phyloP scores from a whole-genome alignment of 2,329 filamentous ascomycete genomes.

The Xylaria multiplex region DNA sequence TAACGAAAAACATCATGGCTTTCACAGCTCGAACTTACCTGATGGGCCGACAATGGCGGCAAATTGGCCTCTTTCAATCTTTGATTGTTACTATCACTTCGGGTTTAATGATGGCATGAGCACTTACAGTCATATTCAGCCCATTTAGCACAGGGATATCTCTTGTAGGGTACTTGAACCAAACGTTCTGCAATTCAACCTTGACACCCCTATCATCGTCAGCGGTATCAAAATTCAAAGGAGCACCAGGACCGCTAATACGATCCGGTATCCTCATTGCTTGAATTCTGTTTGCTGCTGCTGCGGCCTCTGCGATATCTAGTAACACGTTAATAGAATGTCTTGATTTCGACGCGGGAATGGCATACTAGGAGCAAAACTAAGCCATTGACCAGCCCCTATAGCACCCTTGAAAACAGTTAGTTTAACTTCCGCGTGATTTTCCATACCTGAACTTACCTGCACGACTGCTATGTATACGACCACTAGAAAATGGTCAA shows the following conservation, averaged over 20 bases:
- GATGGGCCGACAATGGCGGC: conserved; percentile 76
- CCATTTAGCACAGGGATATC: conserved; percentile 66
- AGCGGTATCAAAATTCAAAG: conserved; percentile 51
- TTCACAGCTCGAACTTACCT: conserved; percentile 51
- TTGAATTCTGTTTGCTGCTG: conserved; percentile 68
- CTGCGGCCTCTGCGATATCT: conserved; percentile 67
- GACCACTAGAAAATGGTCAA: conserved; percentile 53
- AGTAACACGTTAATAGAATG: conserved; percentile 17
- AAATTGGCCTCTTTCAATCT: conserved; percentile 73
- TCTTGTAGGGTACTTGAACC: conserved; percentile 70
- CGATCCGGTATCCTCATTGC: conserved; percentile 57
- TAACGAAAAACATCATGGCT: conserved; percentile 18
- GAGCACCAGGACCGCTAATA: conserved; percentile 27
- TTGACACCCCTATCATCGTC: conserved; percentile 60
- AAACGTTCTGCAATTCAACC: conserved; percentile 65
- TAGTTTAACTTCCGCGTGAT: not conserved
- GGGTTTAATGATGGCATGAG: not conserved
- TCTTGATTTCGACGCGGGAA: not conserved
- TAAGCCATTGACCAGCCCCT: conserved; percentile 73
- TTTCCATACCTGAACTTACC: conserved; percentile 44
- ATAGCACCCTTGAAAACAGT: conserved; percentile 60
- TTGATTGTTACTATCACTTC: not conserved
- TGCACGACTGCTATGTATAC: conserved; percentile 74
- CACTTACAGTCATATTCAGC: conserved; percentile 63
- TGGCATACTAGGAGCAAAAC: conserved; percentile 66